These are phyloP conservation scores for Candida xiaguanensis DNA, from an alignment of 805 yeast species.

Conservation along the genomic window DNA sequence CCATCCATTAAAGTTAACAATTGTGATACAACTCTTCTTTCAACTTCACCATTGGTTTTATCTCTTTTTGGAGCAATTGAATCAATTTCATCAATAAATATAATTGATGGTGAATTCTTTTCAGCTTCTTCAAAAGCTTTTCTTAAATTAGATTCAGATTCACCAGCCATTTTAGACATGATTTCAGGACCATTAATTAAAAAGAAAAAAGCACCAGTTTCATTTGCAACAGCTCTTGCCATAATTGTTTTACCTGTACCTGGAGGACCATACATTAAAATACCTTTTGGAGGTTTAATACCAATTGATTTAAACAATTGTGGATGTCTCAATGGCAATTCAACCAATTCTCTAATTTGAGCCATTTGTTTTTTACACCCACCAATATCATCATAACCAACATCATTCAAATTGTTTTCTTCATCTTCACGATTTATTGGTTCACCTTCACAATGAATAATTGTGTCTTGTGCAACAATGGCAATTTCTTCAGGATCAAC, in stretches of 20 bases:
- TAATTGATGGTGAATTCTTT: constrained; percentile 96
- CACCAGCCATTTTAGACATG: constrained; percentile 99
- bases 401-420: constrained; percentile 93
- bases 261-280: constrained; percentile 97
- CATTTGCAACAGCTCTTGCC: constrained; percentile 99
- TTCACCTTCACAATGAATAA: constrained; percentile 98
- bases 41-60: constrained; percentile 99
- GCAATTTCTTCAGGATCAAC: constrained; percentile 97
- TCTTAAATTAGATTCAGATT: constrained; percentile 93
- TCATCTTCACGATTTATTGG: constrained; percentile 98
- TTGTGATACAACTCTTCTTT: constrained; percentile 98
- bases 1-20: constrained; percentile 98
- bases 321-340: constrained; percentile 96
- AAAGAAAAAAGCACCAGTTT: constrained; percentile 98
- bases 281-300: constrained; percentile 98
- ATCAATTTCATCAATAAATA: constrained; percentile 97
- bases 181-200: constrained; percentile 98
- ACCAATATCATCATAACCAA: constrained; percentile 98
- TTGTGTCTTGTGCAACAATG: constrained; percentile 96
- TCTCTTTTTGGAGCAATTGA: constrained; percentile 99
- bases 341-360: constrained; percentile 97
- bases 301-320: constrained; percentile 97
- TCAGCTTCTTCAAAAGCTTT: constrained; percentile 99
- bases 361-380: constrained; percentile 99
- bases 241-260: constrained; percentile 99